These are phyloP conservation scores for Pyrenochaeta sp. DNA, from an alignment of 2,329 filamentous ascomycete genomes.

Conservation along the genomic window DNA sequence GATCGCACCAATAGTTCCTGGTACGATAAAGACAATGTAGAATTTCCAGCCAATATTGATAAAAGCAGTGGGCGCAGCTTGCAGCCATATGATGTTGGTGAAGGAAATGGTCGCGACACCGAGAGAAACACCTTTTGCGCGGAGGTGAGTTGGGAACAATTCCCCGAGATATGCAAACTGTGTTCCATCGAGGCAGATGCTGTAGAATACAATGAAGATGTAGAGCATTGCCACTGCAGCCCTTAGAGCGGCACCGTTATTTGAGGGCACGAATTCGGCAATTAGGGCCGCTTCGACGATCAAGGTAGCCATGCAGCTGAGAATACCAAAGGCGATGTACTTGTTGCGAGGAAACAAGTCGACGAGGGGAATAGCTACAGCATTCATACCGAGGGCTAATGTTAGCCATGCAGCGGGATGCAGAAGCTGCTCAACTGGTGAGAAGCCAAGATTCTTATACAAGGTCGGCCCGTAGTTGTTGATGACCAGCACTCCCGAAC, in stretches of 20 bases:
- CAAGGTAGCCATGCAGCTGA: slow-evolving; percentile 37
- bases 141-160: slow-evolving; percentile 57
- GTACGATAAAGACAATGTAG: slow-evolving; percentile 33
- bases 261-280: slow-evolving; percentile 28
- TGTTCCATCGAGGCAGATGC: slow-evolving; percentile 60
- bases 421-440: slow-evolving; percentile 30
- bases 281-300: slow-evolving; percentile 61
- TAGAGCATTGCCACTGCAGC: slow-evolving; percentile 60
- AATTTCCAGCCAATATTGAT: slow-evolving; percentile 32
- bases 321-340: slow-evolving; percentile 21
- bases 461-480: slow-evolving; percentile 41
- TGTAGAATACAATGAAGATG: slow-evolving; percentile 59
- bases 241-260: slow-evolving; percentile 45
- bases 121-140: slow-evolving; percentile 53
- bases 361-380: slow-evolving; percentile 31
- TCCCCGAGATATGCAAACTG: slow-evolving; percentile 61
- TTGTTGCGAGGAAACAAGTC: slow-evolving; percentile 31
- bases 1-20: slow-evolving; percentile 51
- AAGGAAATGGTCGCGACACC: slow-evolving; percentile 30
- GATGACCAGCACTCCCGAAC: slow-evolving; percentile 39
- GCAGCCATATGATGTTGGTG: slow-evolving; percentile 60
- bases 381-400: slow-evolving; percentile 31
- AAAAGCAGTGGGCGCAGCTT: slow-evolving; percentile 56
- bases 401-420: slow-evolving; percentile 42
- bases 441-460: slow-evolving; percentile 39